Conservation (phyloP, 176 grass and related monocot species). For the Alopecurus myosuroides region DNA sequence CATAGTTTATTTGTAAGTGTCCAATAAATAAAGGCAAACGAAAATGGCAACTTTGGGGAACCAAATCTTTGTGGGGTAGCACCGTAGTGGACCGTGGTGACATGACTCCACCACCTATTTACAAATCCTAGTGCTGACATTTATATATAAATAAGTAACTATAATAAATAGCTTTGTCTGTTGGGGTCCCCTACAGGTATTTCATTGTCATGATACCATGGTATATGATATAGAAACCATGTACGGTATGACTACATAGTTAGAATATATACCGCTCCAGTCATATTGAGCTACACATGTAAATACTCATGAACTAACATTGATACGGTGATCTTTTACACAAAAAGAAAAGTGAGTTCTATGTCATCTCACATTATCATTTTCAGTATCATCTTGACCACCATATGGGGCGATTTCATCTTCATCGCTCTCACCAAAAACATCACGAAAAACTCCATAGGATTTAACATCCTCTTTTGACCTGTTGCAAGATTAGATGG, state of each 20-base stretch:
- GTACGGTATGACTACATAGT: not conserved
- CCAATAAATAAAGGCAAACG: not conserved
- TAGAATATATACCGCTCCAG: not conserved
- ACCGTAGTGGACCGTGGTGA: not conserved
- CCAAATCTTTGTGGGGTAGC: not conserved
- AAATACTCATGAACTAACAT: not conserved
- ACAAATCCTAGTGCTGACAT: not conserved
- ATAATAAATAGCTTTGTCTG: not conserved
- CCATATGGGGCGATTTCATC: constrained; percentile 57
- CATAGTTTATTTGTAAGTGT: not conserved
- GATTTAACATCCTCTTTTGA: constrained; percentile 44
- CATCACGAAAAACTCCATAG: constrained; percentile 65
- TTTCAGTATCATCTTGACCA: constrained; percentile 52
- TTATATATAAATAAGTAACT: not conserved
- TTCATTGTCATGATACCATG: not conserved
- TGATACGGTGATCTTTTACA: not conserved
- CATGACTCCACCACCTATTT: not conserved
- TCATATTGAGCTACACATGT: not conserved
- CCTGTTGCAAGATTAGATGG: constrained; percentile 31
- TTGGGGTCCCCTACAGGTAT: not conserved
- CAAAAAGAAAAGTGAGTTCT: not conserved
- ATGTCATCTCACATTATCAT: constrained; percentile 62
- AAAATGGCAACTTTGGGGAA: not conserved
- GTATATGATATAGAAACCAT: not conserved
- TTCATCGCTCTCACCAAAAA: constrained; percentile 88